Evolutionary conservation across 2,329 filamentous ascomycete genomes (phyloP).

Genomic region (Pestalotiopsis sp.): DNA sequence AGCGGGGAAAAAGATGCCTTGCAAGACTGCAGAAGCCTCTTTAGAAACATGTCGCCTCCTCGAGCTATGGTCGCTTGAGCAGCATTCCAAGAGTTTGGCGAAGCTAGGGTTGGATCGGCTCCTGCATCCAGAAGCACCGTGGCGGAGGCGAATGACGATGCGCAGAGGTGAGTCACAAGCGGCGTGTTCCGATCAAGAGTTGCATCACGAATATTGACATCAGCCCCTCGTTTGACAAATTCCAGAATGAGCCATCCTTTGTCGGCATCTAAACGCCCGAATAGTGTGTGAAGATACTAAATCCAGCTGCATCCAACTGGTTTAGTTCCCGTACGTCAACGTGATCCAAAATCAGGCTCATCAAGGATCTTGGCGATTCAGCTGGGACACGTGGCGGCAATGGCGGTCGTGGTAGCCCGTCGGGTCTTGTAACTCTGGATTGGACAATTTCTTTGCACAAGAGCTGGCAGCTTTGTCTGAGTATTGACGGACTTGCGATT

Average conservation of each 20-base stretch:
- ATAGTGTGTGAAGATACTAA: not conserved
- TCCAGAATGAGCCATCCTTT: not conserved
- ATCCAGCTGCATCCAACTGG: not conserved
- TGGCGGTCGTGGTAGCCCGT: no score
- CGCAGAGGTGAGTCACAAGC: not conserved
- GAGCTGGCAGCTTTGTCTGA: not conserved
- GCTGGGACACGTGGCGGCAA: no score
- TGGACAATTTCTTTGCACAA: not conserved
- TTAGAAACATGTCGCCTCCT: not conserved
- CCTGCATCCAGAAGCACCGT: not conserved
- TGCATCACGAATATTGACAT: not conserved
- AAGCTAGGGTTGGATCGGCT: not conserved
- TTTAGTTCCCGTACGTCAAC: not conserved
- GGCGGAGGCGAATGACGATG: not conserved
- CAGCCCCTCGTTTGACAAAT: not conserved
- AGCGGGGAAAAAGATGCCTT: not conserved
- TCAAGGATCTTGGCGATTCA: not conserved
- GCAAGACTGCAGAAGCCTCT: not conserved
- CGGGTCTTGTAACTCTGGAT: no score
- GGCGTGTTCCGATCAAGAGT: not conserved
- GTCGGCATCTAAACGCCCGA: not conserved
- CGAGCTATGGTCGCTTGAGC: not conserved
- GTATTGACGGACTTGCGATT: not conserved
- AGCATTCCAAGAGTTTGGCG: not conserved
- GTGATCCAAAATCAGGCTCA: not conserved